Evolutionary conservation across 177 flowering plant genomes (phyloP).

Genomic region (Vitis hybrid): DNA sequence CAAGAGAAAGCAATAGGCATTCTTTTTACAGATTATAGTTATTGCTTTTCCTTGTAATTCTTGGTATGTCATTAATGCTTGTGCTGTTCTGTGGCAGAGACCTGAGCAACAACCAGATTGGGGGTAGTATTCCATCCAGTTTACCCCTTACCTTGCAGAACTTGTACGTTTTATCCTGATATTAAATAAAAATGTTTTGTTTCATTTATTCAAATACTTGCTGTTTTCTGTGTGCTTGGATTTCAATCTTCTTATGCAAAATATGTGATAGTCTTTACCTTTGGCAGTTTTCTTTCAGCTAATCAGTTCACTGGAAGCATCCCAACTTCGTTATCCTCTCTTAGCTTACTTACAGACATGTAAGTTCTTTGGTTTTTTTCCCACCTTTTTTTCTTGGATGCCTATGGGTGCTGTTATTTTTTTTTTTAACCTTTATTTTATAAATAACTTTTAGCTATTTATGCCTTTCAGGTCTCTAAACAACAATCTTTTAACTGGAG

Average conservation of each 20-base stretch:
- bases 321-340: slow-evolving; percentile 56
- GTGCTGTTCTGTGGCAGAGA: slow-evolving; percentile 48
- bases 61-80: neutral
- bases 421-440: neutral
- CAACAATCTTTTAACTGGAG: slow-evolving; percentile 62
- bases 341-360: slow-evolving; percentile 58
- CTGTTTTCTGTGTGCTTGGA: neutral
- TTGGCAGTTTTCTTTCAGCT: slow-evolving; percentile 85
- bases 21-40: neutral
- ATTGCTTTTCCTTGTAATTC: neutral
- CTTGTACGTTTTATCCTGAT: slow-evolving; percentile 50
- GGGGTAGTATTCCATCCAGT: slow-evolving; percentile 65
- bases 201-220: neutral
- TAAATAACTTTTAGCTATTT: slow-evolving; percentile 1
- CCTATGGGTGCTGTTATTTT: neutral
- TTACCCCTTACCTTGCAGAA: slow-evolving; percentile 62
- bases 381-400: neutral
- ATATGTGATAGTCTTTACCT: slow-evolving; percentile 22
- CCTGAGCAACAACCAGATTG: slow-evolving; percentile 68
- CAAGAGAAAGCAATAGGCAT: too few species aligned
- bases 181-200: neutral
- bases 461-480: slow-evolving; percentile 66
- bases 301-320: slow-evolving; percentile 81
- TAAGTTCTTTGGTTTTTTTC: slow-evolving; percentile 26
- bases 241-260: slow-evolving; percentile 2